Base-by-base conservation (phyloP, 2,329 filamentous ascomycete species). In the Cyphellophora attinorum region DNA sequence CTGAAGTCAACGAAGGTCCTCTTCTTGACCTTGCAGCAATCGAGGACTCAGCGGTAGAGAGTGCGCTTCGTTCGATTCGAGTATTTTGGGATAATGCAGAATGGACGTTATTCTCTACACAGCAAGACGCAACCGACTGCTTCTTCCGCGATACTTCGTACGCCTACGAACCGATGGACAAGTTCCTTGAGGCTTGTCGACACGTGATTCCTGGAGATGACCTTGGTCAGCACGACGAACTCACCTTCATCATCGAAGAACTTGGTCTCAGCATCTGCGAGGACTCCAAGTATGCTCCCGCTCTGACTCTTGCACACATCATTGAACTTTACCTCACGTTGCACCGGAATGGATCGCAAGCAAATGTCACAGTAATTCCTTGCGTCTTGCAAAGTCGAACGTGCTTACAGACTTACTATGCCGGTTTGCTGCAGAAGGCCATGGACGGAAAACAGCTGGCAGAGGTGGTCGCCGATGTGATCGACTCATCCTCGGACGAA, bases 311-410 rank as follows among this genome's bases (percentile, higher is more conserved):
- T 33, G 59, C 66, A 29, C 65, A 77, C 37, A 60, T 83, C 29
- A 55, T 81, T 39, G 64, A 73, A 34, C 52, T 79, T 29, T 79
- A 78, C 48, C 55, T 76, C 38, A 61, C 64, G 11, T 58, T 83
- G 29, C 66, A 71, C 44, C 62, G 62, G 19, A 76, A 81, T 48
- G 76, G 80, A 50, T 72, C 66, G 15, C 54, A 62, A 27, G 57
- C 65, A 34, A 54, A 64, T 14, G 65, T 68, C 2, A 64, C 70
- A 19, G 68, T 74, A 11, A 61, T 80, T n/a, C 73, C 75, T 46
- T 58, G 81, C 36, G 64, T 62, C 6, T 59, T 82, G 33, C 61
- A 59, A 34, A 67, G 65, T 13, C 72, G 69, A 48, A 57, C 67
- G 27, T 70, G 67, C 31, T 70, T 79, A 48, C 56, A 61, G 3